phyloP scores from a whole-genome alignment of 352 stramenopile genomes.

The Thalassiosira ordinaria region DNA sequence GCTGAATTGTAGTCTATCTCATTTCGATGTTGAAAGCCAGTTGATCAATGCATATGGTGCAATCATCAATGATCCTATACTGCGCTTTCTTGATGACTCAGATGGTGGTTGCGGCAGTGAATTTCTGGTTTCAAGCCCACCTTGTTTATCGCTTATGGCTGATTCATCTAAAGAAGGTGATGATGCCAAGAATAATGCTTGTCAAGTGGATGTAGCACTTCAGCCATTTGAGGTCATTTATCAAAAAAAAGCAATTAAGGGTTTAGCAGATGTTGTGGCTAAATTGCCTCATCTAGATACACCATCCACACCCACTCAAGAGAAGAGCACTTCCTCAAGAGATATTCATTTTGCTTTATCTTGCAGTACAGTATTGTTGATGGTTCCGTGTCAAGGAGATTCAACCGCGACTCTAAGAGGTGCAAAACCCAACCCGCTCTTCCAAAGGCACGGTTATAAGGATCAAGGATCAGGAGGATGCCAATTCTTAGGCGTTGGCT shows the following conservation, averaged over 20 bases:
- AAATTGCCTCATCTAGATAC: neutral
- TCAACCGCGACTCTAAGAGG: neutral
- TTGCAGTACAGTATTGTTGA: conserved; percentile 31
- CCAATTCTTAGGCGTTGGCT: conserved; percentile 29
- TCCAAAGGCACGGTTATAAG: conserved; percentile 44
- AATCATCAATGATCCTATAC: conserved; percentile 31
- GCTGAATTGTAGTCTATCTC: conserved; percentile 55
- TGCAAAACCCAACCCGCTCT: conserved; percentile 26
- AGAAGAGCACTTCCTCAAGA: neutral
- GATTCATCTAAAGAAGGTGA: conserved; percentile 17
- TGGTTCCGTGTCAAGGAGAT: conserved; percentile 30
- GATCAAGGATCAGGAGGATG: conserved; percentile 22
- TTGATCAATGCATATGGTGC: conserved; percentile 11
- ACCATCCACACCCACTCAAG: neutral
- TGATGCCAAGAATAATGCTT: neutral
- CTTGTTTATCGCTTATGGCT: conserved; percentile 41
- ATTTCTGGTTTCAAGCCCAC: conserved; percentile 22
- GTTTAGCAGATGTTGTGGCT: conserved; percentile 13
- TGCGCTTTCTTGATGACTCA: conserved; percentile 34
- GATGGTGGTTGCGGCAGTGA: conserved; percentile 1
- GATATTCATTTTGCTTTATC: conserved; percentile 27
- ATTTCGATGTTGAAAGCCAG: conserved; percentile 74
- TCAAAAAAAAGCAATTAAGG: conserved; percentile 13
- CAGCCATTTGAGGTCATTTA: conserved; percentile 44
- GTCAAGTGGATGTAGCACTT: conserved; percentile 39